phyloP scores from a whole-genome alignment of 2,329 filamentous ascomycete genomes.

The Sporothrix luriei region DNA sequence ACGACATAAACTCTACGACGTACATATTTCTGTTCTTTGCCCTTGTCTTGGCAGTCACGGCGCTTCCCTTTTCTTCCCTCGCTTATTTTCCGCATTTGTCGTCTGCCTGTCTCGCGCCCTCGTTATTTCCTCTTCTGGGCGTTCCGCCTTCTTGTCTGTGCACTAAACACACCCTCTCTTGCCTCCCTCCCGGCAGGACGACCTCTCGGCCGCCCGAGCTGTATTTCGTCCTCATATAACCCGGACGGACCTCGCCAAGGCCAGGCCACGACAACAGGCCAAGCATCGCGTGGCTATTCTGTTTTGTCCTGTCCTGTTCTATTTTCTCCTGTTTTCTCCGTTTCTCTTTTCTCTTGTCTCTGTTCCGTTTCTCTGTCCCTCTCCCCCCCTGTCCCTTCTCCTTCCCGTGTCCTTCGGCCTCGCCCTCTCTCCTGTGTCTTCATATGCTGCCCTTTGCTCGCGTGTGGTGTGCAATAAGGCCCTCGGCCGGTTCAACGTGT shows the following conservation, averaged over 20 bases:
- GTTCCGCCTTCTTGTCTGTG: neutral
- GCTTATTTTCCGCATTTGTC: neutral
- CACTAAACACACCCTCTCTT: neutral
- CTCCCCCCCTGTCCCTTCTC: too few relatives aligned
- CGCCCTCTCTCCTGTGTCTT: neutral
- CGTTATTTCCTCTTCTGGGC: neutral
- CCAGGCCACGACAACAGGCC: neutral
- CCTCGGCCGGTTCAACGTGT: neutral
- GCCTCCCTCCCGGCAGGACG: neutral
- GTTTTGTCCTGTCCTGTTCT: neutral
- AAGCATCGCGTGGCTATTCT: too few relatives aligned
- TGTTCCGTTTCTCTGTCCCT: neutral
- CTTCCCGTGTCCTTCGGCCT: neutral
- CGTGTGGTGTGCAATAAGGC: slow-evolving; percentile 22
- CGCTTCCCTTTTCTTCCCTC: neutral
- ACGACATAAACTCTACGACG: too few relatives aligned
- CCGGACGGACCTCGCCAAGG: slow-evolving; percentile 11
- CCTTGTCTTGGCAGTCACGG: slow-evolving; percentile 6
- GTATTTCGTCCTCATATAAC: neutral
- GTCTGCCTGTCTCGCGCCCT: neutral
- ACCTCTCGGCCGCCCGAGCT: slow-evolving; percentile 8
- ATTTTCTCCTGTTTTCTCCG: neutral
- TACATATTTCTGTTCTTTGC: neutral
- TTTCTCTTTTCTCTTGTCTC: neutral
- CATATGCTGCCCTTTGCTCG: neutral